phyloP scores from a whole-genome alignment of 2,329 filamentous ascomycete species.

The Pseudofabraea citricarpa region DNA sequence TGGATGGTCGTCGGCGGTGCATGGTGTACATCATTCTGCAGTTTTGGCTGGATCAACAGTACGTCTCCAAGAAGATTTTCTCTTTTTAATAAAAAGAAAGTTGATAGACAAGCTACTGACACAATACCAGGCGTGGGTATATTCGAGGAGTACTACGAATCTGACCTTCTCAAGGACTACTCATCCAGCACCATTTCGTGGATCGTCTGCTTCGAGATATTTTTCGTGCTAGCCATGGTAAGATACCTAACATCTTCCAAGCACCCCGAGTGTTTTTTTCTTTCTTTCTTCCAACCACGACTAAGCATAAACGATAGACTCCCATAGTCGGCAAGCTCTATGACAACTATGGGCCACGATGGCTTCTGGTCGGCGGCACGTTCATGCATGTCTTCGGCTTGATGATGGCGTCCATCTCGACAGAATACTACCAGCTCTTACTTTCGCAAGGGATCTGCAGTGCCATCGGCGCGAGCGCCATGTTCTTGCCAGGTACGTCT shows the following conservation, averaged over 20 bases:
- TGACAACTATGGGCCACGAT: constrained; percentile 56
- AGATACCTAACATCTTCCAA: constrained; percentile 28
- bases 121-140: constrained; percentile 33
- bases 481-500: constrained; percentile 35
- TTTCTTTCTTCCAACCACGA: background rate
- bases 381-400: constrained; percentile 41
- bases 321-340: constrained; percentile 56
- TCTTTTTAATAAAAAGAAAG: background rate
- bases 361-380: constrained; percentile 45
- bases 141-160: constrained; percentile 53
- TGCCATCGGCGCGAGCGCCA: constrained; percentile 35
- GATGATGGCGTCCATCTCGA: constrained; percentile 32
- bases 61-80: background rate
- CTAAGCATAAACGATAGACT: background rate
- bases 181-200: constrained; percentile 48
- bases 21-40: constrained; percentile 37
- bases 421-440: constrained; percentile 32
- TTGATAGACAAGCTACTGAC: background rate
- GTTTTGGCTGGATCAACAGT: constrained; percentile 39
- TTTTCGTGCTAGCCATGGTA: constrained; percentile 41
- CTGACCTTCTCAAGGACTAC: constrained; percentile 38
- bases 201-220: constrained; percentile 47
- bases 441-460: constrained; percentile 36
- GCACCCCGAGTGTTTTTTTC: too few relatives aligned
- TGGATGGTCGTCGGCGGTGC: constrained; percentile 48